Percentiles rank a stretch among this genome's conserved stretches.
Conservation (phyloP, 495 filamentous ascomycete species). For the Lasiosphaeris hirsuta region DNA sequence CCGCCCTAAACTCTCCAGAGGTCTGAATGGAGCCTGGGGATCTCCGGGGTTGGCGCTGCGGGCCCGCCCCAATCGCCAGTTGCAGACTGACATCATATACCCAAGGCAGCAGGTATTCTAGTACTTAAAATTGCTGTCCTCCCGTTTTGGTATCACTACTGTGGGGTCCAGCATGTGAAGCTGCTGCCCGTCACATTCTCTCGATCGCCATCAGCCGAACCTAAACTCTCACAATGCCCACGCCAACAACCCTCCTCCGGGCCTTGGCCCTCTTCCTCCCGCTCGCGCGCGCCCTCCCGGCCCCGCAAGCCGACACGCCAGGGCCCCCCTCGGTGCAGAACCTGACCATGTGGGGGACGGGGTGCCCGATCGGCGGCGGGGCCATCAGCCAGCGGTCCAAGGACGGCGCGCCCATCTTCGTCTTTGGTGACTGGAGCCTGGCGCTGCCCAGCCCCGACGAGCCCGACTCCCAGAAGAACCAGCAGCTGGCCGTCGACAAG, state of each 20-base stretch:
- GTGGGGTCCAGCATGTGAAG: too few relatives aligned
- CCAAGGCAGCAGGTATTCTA: too few relatives aligned
- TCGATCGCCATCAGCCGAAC: neutral
- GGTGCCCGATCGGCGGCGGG: constrained; percentile 24
- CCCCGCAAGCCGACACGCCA: neutral
- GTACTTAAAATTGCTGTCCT: too few relatives aligned
- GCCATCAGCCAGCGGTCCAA: constrained; percentile 14
- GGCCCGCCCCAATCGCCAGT: too few relatives aligned
- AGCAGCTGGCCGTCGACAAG: constrained; percentile 3
- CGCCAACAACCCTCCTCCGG: neutral
- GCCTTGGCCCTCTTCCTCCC: neutral
- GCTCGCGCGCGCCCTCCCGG: neutral
- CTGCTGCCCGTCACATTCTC: too few relatives aligned
- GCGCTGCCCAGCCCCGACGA: constrained; percentile 10
- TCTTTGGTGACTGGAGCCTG: constrained; percentile 23
- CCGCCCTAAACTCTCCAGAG: too few relatives aligned
- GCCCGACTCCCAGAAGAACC: neutral
- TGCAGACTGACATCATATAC: too few relatives aligned
- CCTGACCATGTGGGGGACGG: constrained; percentile 24
- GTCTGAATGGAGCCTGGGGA: constrained; percentile 7
- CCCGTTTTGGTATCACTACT: too few relatives aligned
- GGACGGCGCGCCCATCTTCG: constrained; percentile 20
- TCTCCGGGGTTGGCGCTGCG: neutral
- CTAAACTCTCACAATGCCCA: neutral
- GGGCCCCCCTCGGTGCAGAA: constrained; percentile 11